A percentile compares a stretch with the other conserved stretches of the same genome.
Evolutionary conservation across 192 early-diverging fungal species (phyloP).

Genomic region (Haplosporangium gracile): DNA sequence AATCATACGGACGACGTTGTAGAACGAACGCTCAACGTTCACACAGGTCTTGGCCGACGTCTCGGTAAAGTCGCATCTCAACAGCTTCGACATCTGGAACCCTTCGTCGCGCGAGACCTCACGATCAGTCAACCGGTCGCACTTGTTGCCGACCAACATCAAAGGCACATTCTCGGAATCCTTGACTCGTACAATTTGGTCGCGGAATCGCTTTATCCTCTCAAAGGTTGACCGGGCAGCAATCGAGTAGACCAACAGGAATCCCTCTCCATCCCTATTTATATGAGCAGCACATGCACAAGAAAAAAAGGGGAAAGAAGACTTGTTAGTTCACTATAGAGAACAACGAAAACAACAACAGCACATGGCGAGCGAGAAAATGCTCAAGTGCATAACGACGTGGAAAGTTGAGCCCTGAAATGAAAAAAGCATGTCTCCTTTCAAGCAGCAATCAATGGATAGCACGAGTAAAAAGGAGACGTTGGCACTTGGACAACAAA

Average conservation of each 20-base stretch:
- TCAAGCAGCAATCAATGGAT: neutral
- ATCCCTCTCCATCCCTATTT: slow-evolving; percentile 82
- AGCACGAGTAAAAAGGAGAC: neutral
- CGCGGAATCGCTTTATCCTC: slow-evolving; percentile 85
- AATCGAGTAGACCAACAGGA: slow-evolving; percentile 93
- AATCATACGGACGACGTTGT: slow-evolving; percentile 86
- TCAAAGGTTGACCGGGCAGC: slow-evolving; percentile 91
- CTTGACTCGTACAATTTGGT: slow-evolving; percentile 94
- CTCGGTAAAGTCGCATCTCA: slow-evolving; percentile 91
- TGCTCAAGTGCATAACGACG: neutral
- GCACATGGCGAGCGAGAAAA: neutral
- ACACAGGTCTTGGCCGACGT: slow-evolving; percentile 91
- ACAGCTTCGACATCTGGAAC: slow-evolving; percentile 75
- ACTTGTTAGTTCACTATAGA: neutral
- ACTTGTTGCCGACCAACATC: slow-evolving; percentile 97
- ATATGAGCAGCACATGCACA: slow-evolving; percentile 18
- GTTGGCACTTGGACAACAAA: neutral
- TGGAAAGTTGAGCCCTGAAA: slow-evolving; percentile 4
- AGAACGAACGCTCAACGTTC: slow-evolving; percentile 93
- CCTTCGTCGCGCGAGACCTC: slow-evolving; percentile 92
- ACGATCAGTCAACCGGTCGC: slow-evolving; percentile 85
- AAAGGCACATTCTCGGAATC: slow-evolving; percentile 88
- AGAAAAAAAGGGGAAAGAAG: neutral
- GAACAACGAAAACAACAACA: neutral
- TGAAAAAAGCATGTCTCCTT: neutral